Evolutionary conservation across 176 grass and related monocot species (phyloP), one percentile per base, ranked within the genome.

Genomic region (Avena sativa): DNA sequence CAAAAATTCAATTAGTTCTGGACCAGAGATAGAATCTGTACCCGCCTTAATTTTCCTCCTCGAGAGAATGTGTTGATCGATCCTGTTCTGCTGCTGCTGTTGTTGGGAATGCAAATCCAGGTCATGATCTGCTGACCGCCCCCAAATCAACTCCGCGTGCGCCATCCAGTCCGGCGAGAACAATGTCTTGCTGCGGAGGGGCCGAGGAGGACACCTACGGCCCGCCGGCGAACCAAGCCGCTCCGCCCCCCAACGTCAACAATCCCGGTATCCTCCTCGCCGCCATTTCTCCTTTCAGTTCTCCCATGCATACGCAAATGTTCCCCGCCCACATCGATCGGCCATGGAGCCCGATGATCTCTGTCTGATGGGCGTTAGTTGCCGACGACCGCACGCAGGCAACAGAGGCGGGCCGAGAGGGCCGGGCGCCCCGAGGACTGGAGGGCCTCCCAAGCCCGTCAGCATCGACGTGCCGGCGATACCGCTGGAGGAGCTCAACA

Each of bases 141-240:
- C 80, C 90, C 86, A 82, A 78, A 79, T 28, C 56, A 77, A 76
- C 38, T 84, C 84, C 85, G 67, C 51, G 64, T 28, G 67, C 66
- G 64, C 74, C 79, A n/a, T 83, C 65, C 66, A 20, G 15, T 81
- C 81, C 71, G 79, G 78, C 74, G 44, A 85, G 70, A 77, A 80
- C 64, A 50, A 96, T 98, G 96, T 89, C 94, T 88, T 98, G 96
- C 86, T 96, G 93, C 70, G 93, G 93, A 30, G 85, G 88, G 73
- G 90, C 80, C 26, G 92, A 98, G 90, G 93, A 98, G 88, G 96
- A 96, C 65, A 92, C 81, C 84, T 94, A 89, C 64, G 93, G 92
- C 50, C 96, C 92, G 61, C 96, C 90, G 73, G 90, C 90, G n/a
- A 88, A 89, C 88, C 96, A 98, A 84, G 84, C 85, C 9, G 84